A percentile compares a stretch with the other conserved stretches of the same genome.
phyloP scores from a whole-genome alignment of 495 filamentous ascomycete genomes.

The Penicillium simplicissimum region DNA sequence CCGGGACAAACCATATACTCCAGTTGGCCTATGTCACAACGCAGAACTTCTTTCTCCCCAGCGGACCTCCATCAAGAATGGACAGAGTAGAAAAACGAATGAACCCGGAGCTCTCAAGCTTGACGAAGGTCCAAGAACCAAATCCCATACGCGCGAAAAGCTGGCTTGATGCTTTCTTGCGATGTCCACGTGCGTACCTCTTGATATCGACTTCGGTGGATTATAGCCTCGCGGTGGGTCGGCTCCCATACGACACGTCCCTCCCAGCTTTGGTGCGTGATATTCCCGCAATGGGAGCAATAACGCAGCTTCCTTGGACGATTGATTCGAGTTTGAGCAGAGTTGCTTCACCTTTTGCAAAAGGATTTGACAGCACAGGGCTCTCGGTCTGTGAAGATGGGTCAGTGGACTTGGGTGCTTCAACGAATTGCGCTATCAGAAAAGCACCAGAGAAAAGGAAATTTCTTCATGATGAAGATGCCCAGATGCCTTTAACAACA shows the following conservation, averaged over 20 bases:
- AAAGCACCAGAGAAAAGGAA: background rate
- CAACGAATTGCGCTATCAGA: background rate
- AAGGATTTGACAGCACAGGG: background rate
- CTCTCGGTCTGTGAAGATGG: background rate
- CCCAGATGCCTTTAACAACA: background rate
- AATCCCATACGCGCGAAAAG: slow-evolving; percentile 16
- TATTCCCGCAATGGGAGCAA: slow-evolving; percentile 24
- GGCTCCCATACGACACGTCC: slow-evolving; percentile 25
- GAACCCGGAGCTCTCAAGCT: background rate
- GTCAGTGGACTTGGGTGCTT: background rate
- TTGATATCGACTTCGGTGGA: slow-evolving; percentile 37
- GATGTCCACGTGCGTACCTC: slow-evolving; percentile 36
- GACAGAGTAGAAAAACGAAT: background rate
- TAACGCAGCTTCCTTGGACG: slow-evolving; percentile 29
- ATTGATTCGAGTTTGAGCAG: slow-evolving; percentile 3
- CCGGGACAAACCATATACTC: slow-evolving; percentile 34
- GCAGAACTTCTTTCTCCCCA: slow-evolving; percentile 30
- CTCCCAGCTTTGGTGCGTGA: slow-evolving; percentile 32
- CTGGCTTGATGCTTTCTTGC: slow-evolving; percentile 37
- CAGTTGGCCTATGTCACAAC: slow-evolving; percentile 35
- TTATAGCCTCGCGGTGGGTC: slow-evolving; percentile 30
- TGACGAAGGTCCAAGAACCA: background rate
- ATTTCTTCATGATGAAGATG: background rate
- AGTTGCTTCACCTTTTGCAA: background rate
- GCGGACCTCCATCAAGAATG: background rate